Conservation (phyloP, 176 grass and related monocot species). For the Phoenix dactylifera region DNA sequence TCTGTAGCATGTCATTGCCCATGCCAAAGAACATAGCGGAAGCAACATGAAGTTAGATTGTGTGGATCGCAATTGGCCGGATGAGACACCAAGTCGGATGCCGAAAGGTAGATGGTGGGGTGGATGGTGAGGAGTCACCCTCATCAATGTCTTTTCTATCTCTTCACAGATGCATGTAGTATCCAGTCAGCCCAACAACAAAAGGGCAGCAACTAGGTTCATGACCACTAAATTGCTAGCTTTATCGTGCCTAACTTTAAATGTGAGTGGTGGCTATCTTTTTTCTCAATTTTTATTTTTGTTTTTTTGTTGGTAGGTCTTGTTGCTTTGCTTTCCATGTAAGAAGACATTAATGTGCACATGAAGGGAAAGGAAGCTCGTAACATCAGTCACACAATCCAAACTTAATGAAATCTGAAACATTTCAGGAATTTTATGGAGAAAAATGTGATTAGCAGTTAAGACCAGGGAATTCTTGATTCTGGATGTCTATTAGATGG, state of each 20-base stretch:
- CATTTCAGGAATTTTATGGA: too few species aligned
- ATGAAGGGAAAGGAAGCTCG: too few species aligned
- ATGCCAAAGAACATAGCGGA: neutral
- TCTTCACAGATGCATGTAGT: constrained; percentile 25
- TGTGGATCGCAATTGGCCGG: constrained; percentile 27
- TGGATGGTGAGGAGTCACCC: constrained; percentile 22
- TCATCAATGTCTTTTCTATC: constrained; percentile 28
- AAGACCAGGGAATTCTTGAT: too few species aligned
- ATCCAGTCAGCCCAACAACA: constrained; percentile 42
- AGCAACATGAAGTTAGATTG: constrained; percentile 19
- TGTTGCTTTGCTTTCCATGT: too few species aligned
- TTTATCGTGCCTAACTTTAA: neutral
- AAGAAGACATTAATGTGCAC: too few species aligned
- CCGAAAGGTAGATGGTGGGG: neutral
- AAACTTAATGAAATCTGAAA: too few species aligned
- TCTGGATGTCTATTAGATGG: too few species aligned
- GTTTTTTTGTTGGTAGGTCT: too few species aligned
- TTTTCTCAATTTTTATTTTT: neutral
- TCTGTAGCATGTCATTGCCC: too few species aligned
- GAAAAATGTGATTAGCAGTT: too few species aligned
- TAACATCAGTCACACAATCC: too few species aligned
- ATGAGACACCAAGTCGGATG: too few species aligned
- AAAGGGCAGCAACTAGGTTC: constrained; percentile 21
- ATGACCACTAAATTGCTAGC: constrained; percentile 27
- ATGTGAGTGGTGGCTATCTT: neutral